Base-by-base conservation (phyloP, 2,329 filamentous ascomycete genomes). In the Claviceps digitariae region DNA sequence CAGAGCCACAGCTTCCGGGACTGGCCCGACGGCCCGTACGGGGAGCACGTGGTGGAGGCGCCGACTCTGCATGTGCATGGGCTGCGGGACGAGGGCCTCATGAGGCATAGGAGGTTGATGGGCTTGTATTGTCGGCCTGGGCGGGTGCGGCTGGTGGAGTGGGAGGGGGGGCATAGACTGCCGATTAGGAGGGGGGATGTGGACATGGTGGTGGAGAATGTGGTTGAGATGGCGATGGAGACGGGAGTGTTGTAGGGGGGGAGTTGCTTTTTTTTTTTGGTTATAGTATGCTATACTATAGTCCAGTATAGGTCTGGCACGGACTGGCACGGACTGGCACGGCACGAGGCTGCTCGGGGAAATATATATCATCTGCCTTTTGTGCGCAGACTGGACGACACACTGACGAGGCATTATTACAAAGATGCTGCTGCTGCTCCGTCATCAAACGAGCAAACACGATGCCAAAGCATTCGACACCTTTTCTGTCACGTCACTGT, bases 161-260 rank as follows among this genome's bases (percentile, higher is more conserved):
- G 86, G 87, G 77, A 87, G 54, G 86, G 84, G 0, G 75, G 74
- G 1, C 87, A 91, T 64, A 70, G 86, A 6, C 72, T 91, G 49
- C 84, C 86, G 2, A 75, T 90, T 55, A 86, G 85, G 71, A 72
- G 69, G 23, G 69, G 66, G 31, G 86, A 90, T 65, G 83, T 90
- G 3, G 72, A 78, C n/a, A 55, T 56, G 20, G 59, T 70, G 3
- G 55, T 58, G 20, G 51, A 48, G 0, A 50, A 58, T 15, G 66
- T 69, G 2, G 34, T 65, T 29, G 58, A 60, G 20, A 47, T 69
- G 36, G 63, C 63, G 3, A 51, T 45, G 46, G 31, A 50, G 43
- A 53, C 56, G 0, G 56, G 55, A 15, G 52, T 52, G 12, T 43
- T 56, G n/a, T 45, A 27, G n/a, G n/a, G n/a, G n/a, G n/a, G n/a